Percentiles rank a stretch among this genome's conserved stretches.
These are phyloP conservation scores for Starmera amethionina DNA, from an alignment of 805 yeast species.

Conservation along the genomic window DNA sequence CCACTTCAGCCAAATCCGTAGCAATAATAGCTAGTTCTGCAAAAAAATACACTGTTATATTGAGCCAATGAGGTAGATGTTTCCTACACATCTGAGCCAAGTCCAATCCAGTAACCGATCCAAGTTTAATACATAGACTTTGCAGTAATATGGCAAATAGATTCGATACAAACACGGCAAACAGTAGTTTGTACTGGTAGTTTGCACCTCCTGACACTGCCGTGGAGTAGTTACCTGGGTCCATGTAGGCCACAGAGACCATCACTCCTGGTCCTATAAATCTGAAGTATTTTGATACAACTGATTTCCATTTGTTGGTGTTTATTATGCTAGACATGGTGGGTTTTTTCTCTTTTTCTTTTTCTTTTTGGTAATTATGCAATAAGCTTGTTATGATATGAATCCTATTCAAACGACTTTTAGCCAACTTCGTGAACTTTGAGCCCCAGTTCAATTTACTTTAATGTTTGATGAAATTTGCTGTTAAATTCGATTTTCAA, in stretches of 20 bases:
- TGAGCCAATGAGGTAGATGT: conserved; percentile 53
- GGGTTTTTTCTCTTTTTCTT: too few species aligned
- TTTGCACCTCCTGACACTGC: conserved; percentile 75
- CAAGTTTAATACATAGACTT: conserved; percentile 61
- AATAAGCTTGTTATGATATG: too few species aligned
- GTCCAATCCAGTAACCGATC: conserved; percentile 73
- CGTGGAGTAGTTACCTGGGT: conserved; percentile 79
- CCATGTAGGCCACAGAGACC: conserved; percentile 76
- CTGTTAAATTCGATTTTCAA: too few species aligned
- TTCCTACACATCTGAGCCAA: conserved; percentile 68
- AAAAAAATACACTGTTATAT: conserved; percentile 49
- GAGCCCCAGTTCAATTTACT: too few species aligned
- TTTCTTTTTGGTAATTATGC: too few species aligned
- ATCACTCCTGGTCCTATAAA: conserved; percentile 76
- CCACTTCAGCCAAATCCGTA: conserved; percentile 90
- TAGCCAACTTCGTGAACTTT: too few species aligned
- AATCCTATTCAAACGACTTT: too few species aligned
- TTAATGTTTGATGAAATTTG: too few species aligned
- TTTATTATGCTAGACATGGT: background rate
- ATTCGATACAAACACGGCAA: conserved; percentile 57
- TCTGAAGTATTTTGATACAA: conserved; percentile 37
- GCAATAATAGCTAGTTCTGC: conserved; percentile 87
- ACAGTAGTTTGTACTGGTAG: conserved; percentile 57
- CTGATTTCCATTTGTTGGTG: conserved; percentile 1
- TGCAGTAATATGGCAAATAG: conserved; percentile 67